phyloP scores from a whole-genome alignment of 345 rosid genomes.

The Eucalyptus coolabah region DNA sequence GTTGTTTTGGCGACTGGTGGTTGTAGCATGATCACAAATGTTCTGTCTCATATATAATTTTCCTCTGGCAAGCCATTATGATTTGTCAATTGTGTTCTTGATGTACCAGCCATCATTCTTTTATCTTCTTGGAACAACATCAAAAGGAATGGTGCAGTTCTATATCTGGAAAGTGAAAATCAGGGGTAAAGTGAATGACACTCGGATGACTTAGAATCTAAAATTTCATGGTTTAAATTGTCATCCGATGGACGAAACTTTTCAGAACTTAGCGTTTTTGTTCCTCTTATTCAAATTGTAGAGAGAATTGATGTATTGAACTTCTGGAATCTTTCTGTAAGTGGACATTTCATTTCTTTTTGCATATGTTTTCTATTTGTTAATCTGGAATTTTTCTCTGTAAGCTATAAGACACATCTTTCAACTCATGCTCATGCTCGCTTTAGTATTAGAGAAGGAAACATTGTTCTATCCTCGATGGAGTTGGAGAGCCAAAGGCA shows the following conservation, averaged over 20 bases:
- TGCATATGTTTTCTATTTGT: too few species aligned
- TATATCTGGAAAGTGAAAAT: neutral
- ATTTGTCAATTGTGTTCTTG: neutral
- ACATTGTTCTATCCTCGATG: neutral
- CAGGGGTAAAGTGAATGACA: neutral
- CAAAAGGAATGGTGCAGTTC: neutral
- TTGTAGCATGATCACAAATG: neutral
- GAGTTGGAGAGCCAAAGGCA: neutral
- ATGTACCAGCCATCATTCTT: neutral
- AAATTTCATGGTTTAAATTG: neutral
- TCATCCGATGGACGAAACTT: neutral
- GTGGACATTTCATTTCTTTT: neutral
- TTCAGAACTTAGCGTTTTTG: neutral
- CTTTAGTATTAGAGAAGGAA: neutral
- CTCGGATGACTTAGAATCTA: neutral
- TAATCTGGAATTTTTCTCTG: neutral
- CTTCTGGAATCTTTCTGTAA: neutral
- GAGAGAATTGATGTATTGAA: neutral
- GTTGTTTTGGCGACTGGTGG: neutral
- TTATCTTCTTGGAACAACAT: neutral
- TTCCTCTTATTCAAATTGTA: neutral
- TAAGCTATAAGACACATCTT: neutral
- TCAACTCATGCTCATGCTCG: neutral
- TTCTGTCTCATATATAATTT: neutral
- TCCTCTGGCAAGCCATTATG: neutral